phyloP scores from a whole-genome alignment of 345 rosid genomes.

The Gossypium ekmanianum region DNA sequence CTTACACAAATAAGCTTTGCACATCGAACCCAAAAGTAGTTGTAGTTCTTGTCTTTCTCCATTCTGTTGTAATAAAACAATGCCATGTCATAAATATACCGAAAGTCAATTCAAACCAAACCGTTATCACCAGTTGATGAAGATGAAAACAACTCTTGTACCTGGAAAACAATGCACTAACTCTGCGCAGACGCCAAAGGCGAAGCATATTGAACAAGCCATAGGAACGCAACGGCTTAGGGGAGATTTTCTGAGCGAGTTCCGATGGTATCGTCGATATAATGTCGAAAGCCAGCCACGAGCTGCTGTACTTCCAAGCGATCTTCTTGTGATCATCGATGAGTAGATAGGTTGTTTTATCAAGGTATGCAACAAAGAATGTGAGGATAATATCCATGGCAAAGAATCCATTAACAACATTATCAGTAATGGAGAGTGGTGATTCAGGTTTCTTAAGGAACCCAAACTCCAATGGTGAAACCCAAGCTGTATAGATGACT shows the following conservation, averaged over 20 bases:
- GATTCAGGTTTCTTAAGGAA: conserved; percentile 55
- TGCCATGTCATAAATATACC: not conserved
- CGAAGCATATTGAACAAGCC: conserved; percentile 91
- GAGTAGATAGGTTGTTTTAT: conserved; percentile 60
- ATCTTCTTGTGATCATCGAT: conserved; percentile 66
- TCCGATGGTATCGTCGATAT: conserved; percentile 80
- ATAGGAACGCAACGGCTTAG: conserved; percentile 46
- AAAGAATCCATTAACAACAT: conserved; percentile 85
- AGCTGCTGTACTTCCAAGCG: conserved; percentile 67
- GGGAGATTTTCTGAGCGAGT: conserved; percentile 54
- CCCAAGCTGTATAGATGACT: conserved; percentile 90
- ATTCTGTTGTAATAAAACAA: conserved; percentile 42
- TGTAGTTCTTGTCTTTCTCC: conserved; percentile 88
- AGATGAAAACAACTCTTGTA: conserved; percentile 15
- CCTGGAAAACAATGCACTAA: conserved; percentile 88
- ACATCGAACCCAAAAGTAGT: conserved; percentile 96
- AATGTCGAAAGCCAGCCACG: conserved; percentile 82
- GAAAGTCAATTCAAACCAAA: too few species aligned
- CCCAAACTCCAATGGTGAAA: conserved; percentile 91
- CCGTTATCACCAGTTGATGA: not conserved
- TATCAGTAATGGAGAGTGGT: conserved; percentile 59
- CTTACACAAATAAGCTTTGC: conserved; percentile 87
- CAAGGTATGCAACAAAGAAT: conserved; percentile 84
- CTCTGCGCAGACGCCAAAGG: conserved; percentile 97
- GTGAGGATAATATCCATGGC: conserved; percentile 74